These are phyloP conservation scores for Sphagnum contortum DNA, from an alignment of 225 moss, liverwort and hornwort genomes.

Conservation along the genomic window DNA sequence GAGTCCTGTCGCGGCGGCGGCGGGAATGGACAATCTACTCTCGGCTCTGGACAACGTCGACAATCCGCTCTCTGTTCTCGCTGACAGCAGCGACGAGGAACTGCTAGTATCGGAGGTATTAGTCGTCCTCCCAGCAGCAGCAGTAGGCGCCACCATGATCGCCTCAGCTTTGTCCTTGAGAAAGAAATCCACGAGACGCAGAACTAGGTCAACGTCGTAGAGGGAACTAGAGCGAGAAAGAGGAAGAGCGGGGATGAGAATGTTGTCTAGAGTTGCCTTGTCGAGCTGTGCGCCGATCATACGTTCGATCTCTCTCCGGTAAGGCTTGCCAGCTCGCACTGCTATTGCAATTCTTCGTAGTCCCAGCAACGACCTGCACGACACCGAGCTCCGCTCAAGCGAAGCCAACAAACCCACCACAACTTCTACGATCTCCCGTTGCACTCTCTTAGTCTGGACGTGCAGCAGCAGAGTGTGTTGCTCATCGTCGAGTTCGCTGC, in stretches of 20 bases:
- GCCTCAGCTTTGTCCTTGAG: constrained; percentile 72
- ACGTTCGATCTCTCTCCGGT: constrained; percentile 65
- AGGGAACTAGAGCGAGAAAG: constrained; percentile 58
- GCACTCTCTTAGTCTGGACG: constrained; percentile 39
- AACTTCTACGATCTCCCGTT: constrained; percentile 65
- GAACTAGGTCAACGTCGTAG: constrained; percentile 84
- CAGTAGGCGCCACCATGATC: constrained; percentile 25
- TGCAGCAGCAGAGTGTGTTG: no score
- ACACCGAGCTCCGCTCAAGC: constrained; percentile 52
- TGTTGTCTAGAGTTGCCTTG: constrained; percentile 76
- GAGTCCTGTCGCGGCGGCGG: neutral
- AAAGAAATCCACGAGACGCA: constrained; percentile 71
- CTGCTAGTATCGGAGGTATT: constrained; percentile 31
- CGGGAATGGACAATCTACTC: constrained; percentile 28
- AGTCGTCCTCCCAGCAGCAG: neutral
- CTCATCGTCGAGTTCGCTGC: no score
- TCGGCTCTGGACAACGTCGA: constrained; percentile 38
- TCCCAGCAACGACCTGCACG: constrained; percentile 77
- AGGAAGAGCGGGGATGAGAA: constrained; percentile 70
- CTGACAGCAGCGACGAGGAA: constrained; percentile 22
- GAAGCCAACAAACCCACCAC: constrained; percentile 58
- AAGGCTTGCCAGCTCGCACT: constrained; percentile 55
- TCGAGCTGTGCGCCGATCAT: constrained; percentile 88
- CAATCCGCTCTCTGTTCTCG: constrained; percentile 32
- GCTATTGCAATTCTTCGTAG: constrained; percentile 64